A percentile compares a stretch with the other conserved stretches of the same genome.
Conservation (phyloP, 1,284 basidiomycete species). For the Erythrobasidium hasegawianum region DNA sequence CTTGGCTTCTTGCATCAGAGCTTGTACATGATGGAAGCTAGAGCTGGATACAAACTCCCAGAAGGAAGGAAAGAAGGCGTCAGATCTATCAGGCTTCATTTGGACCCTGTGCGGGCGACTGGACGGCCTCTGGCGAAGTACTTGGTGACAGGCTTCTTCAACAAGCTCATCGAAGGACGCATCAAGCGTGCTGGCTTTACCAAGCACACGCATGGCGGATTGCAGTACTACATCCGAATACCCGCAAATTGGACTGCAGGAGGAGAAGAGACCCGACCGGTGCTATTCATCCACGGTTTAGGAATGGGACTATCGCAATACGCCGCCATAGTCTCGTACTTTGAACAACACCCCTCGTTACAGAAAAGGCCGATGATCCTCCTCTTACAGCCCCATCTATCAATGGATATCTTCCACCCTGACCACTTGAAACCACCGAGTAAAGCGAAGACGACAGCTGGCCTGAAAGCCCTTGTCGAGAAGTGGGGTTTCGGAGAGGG, state of each 20-base stretch:
- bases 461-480: constrained; percentile 60
- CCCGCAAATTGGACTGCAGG: constrained; percentile 47
- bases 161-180: constrained; percentile 50
- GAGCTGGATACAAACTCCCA: constrained; percentile 64
- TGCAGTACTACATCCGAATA: constrained; percentile 36
- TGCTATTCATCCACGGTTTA: constrained; percentile 81
- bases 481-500: constrained; percentile 64
- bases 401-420: constrained; percentile 74
- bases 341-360: constrained; percentile 50
- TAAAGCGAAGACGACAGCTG: constrained; percentile 59
- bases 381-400: constrained; percentile 75
- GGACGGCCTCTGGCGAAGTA: constrained; percentile 73
- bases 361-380: constrained; percentile 71
- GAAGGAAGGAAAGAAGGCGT: constrained; percentile 61
- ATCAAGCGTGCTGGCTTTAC: constrained; percentile 3
- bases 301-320: constrained; percentile 56
- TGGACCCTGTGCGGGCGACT: constrained; percentile 69
- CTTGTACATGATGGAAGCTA: constrained; percentile 47
- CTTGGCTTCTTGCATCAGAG: constrained; percentile 36
- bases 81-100: constrained; percentile 65
- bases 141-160: constrained; percentile 58
- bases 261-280: constrained; percentile 60
- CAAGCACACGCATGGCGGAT: constrained; percentile 5
- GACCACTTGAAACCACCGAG: constrained; percentile 66
- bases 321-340: constrained; percentile 50